Evolutionary conservation across 371 early-diverging fungal genomes (phyloP), one percentile per base, ranked within the genome.

Genomic region (Syncephalastrum racemosum): DNA sequence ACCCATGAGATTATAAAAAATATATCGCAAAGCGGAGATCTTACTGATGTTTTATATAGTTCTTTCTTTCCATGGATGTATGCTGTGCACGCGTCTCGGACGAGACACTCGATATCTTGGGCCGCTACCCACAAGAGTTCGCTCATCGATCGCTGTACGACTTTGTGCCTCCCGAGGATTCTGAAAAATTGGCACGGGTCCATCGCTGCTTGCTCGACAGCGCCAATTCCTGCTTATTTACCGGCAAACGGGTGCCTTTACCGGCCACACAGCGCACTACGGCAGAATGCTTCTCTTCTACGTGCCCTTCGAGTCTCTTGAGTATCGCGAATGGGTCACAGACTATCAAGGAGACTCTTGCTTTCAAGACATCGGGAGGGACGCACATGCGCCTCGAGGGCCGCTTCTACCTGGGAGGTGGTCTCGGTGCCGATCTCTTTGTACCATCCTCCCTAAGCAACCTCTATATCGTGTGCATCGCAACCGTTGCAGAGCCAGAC

Each of bases 351-450:
- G 60, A 64, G 52, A 39, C 69, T 68, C 48, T 72, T 73, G 24
- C 80, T 75, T 45, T 75, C 75, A 24, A 51, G 81, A 40, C 75
- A 74, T 43, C 64, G 75, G 14, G 70, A 68, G 59, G 73, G 63
- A 43, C 65, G 70, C 23, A 69, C 67, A n/a, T 61, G 74, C 6
- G 79, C 70, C 49, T 72, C 61, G 22, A 69, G 76, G 8, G 58
- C 68, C n/a, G 73, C 6, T 59, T 81, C 54, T 82, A 81, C 58
- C 59, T 86, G n/a, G 86, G 84, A 12, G 86, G 82, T 36, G 86
- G 86, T 4, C 59, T 84, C 8, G 84, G 84, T 50, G 82, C 81
- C 1, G 79, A 86, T 57, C 62, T 84, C 1, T 62, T 59, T 54
- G 41, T 60, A 14, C 64, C 50, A 22, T 19, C 54, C 13, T 57